Evolutionary conservation across 2,329 filamentous ascomycete genomes (phyloP).

Genomic region (Cladosporium sp.): DNA sequence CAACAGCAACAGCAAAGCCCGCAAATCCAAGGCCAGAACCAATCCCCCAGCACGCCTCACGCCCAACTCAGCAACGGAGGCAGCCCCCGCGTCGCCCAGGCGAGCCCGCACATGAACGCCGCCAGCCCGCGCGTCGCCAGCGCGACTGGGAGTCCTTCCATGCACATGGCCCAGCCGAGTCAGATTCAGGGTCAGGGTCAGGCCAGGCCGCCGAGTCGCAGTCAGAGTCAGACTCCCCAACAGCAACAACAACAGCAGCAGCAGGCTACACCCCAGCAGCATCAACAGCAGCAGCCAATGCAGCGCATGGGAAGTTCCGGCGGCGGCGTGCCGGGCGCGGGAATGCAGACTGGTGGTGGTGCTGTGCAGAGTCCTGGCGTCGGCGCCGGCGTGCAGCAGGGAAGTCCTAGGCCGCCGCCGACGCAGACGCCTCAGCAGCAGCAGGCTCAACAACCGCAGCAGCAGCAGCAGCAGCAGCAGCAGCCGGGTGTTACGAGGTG

Average conservation of each 20-base stretch:
- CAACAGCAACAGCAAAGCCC: constrained; percentile 15
- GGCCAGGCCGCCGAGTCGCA: constrained; percentile 22
- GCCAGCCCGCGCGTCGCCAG: constrained; percentile 19
- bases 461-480: constrained; percentile 13
- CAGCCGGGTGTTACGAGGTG: constrained; percentile 29
- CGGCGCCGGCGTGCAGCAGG: constrained; percentile 19
- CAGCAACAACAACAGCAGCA: too few species aligned
- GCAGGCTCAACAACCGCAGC: constrained; percentile 23
- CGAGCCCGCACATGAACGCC: constrained; percentile 29
- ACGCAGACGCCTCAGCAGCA: constrained; percentile 11
- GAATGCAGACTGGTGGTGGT: constrained; percentile 30
- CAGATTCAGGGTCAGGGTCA: constrained; percentile 16
- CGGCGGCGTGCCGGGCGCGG: constrained; percentile 22
- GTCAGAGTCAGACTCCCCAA: constrained; percentile 19
- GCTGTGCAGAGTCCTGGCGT: constrained; percentile 15
- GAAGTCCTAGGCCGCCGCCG: constrained; percentile 25
- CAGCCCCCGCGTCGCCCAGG: constrained; percentile 27
- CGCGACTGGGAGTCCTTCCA: constrained; percentile 15
- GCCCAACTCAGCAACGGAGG: constrained; percentile 20
- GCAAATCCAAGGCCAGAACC: constrained; percentile 1
- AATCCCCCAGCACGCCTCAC: constrained; percentile 22
- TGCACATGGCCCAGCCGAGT: constrained; percentile 12
- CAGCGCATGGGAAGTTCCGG: constrained; percentile 27
- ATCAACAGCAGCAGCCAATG: constrained; percentile 20
- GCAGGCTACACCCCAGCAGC: too few species aligned